These are phyloP conservation scores for Candida sakaeoensis DNA, from an alignment of 805 yeast species.

Conservation along the genomic window DNA sequence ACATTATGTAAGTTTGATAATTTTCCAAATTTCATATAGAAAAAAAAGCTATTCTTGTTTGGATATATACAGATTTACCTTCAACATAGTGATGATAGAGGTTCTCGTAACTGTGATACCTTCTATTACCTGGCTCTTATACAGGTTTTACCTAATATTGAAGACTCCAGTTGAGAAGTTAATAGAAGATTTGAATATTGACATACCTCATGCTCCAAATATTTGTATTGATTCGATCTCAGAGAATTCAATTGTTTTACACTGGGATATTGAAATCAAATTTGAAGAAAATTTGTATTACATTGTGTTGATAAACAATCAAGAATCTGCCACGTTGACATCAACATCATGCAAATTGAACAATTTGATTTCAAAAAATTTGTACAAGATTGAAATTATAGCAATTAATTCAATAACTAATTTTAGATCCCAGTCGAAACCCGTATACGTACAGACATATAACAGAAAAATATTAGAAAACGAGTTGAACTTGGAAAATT, in stretches of 20 bases:
- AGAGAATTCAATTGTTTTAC: constrained; percentile 43
- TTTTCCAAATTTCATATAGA: background rate
- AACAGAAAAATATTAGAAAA: constrained; percentile 7
- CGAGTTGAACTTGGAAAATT: constrained; percentile 5
- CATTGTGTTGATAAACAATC: constrained; percentile 30
- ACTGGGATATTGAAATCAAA: constrained; percentile 47
- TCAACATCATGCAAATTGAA: constrained; percentile 32
- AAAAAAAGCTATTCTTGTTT: background rate
- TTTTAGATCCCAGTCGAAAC: constrained; percentile 30
- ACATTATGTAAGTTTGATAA: background rate
- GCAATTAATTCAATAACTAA: constrained; percentile 34
- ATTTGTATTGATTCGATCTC: constrained; percentile 55
- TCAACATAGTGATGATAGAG: constrained; percentile 23
- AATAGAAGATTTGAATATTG: constrained; percentile 44
- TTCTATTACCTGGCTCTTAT: constrained; percentile 37
- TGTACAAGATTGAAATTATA: constrained; percentile 34
- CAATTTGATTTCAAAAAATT: constrained; percentile 21
- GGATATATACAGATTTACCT: no score
- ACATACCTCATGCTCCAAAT: constrained; percentile 53
- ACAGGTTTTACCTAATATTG: constrained; percentile 34
- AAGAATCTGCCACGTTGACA: constrained; percentile 34
- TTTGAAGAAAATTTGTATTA: constrained; percentile 30
- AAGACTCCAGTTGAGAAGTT: constrained; percentile 46
- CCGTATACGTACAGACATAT: constrained; percentile 31
- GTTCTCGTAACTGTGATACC: constrained; percentile 31